Conservation (phyloP, 2,329 filamentous ascomycete genomes). For the Fusarium beomiforme region DNA sequence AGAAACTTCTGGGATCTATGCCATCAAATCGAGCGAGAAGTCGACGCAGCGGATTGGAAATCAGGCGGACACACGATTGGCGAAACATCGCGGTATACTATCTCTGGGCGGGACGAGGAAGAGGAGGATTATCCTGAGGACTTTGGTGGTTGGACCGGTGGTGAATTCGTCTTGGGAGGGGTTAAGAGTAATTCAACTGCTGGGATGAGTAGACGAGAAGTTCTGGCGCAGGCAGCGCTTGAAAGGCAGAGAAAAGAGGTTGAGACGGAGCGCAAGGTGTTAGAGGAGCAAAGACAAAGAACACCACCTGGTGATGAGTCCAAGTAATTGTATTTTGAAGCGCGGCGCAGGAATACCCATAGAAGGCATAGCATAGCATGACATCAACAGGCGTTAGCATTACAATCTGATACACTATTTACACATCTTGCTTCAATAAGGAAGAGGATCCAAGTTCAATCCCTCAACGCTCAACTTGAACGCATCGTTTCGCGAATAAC, state of each 20-base stretch:
- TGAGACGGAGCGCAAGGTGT: constrained; percentile 46
- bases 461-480: constrained; percentile 70
- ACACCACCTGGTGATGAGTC: constrained; percentile 35
- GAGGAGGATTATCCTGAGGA: constrained; percentile 63
- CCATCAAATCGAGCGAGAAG: constrained; percentile 86
- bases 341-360: constrained; percentile 22
- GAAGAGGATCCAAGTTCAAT: constrained; percentile 66
- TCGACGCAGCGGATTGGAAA: constrained; percentile 82
- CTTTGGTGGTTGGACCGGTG: constrained; percentile 80
- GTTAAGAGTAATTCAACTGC: constrained; percentile 56
- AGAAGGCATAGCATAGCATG: neutral
- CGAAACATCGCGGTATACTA: constrained; percentile 69
- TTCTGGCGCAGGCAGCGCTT: constrained; percentile 67
- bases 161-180: constrained; percentile 78
- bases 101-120: constrained; percentile 61
- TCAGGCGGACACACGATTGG: constrained; percentile 73
- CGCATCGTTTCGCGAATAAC: constrained; percentile 79
- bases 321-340: constrained; percentile 29
- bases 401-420: constrained; percentile 22
- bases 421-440: constrained; percentile 53
- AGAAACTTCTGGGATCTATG: constrained; percentile 90
- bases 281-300: constrained; percentile 44
- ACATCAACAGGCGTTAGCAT: constrained; percentile 18
- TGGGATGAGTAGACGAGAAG: constrained; percentile 74
- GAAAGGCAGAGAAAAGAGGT: constrained; percentile 50